These are phyloP conservation scores for Aphanomyces euteiches DNA, from an alignment of 352 stramenopile species.

Conservation along the genomic window DNA sequence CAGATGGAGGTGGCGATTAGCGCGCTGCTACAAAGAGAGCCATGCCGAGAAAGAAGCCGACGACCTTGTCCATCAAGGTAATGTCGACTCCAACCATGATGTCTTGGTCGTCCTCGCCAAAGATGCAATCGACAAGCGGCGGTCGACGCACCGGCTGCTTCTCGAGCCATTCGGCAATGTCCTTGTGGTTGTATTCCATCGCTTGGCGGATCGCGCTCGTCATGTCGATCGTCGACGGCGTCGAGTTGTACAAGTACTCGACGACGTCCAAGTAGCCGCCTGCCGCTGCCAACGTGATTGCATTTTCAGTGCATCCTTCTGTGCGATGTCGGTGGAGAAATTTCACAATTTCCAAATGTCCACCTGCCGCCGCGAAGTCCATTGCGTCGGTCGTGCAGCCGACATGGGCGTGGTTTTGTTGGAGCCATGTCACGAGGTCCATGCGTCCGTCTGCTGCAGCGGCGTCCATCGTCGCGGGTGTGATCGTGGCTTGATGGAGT, in stretches of 20 bases:
- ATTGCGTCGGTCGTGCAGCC: constrained; percentile 41
- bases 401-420: neutral
- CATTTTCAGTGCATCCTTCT: constrained; percentile 33
- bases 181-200: neutral
- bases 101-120: too few relatives aligned
- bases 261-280: constrained; percentile 36
- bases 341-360: constrained; percentile 42
- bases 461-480: constrained; percentile 24
- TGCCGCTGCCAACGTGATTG: constrained; percentile 37
- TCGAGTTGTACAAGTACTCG: constrained; percentile 9
- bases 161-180: neutral
- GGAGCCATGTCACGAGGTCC: constrained; percentile 27
- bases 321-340: constrained; percentile 37
- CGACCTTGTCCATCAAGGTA: too few relatives aligned
- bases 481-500: neutral
- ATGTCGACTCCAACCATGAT: too few relatives aligned
- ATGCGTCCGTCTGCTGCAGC: constrained; percentile 35
- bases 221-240: neutral
- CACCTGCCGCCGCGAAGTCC: constrained; percentile 37
- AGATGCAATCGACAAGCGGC: neutral
- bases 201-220: neutral
- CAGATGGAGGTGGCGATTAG: too few relatives aligned
- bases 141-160: neutral
- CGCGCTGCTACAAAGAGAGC: too few relatives aligned
- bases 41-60: too few relatives aligned